phyloP scores from a whole-genome alignment of 495 filamentous ascomycete genomes.

The Aspergillus steynii region DNA sequence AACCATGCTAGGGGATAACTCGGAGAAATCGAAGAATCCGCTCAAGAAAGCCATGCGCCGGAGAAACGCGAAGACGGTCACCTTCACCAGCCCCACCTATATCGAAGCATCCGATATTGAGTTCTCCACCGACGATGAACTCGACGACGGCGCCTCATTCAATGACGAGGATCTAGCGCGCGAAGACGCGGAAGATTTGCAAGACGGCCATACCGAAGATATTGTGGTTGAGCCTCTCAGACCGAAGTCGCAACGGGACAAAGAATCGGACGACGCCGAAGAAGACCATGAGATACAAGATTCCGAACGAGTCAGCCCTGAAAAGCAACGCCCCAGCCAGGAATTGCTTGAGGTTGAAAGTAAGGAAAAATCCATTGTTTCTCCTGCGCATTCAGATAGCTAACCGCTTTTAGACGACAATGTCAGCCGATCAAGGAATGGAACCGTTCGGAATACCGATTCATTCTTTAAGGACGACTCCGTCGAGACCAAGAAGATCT shows the following conservation, averaged over 20 bases:
- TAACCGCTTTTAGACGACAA: conserved; percentile 43
- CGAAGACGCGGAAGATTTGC: conserved; percentile 39
- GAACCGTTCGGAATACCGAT: conserved; percentile 83
- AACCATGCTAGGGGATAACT: conserved; percentile 90
- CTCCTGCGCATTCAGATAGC: not conserved
- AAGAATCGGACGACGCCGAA: conserved; percentile 32
- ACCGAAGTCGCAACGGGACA: conserved; percentile 41
- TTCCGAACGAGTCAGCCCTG: conserved; percentile 31
- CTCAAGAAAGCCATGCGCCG: conserved; percentile 87
- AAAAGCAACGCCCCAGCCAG: conserved; percentile 58
- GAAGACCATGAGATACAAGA: conserved; percentile 30
- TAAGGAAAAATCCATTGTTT: conserved; percentile 17
- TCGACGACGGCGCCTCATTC: conserved; percentile 55
- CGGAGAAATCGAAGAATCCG: conserved; percentile 85
- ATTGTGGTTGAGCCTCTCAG: conserved; percentile 51
- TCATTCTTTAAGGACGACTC: conserved; percentile 97
- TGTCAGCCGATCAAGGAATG: conserved; percentile 73
- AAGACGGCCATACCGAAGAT: conserved; percentile 38
- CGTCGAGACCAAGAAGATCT: conserved; percentile 95
- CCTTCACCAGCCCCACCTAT: conserved; percentile 83
- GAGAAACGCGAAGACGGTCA: conserved; percentile 84
- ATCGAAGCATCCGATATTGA: conserved; percentile 90
- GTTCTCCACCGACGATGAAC: conserved; percentile 85
- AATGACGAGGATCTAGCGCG: conserved; percentile 53
- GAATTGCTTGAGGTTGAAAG: conserved; percentile 60